Evolutionary conservation across 768 basidiomycete genomes (phyloP).

Genomic region (Tulasnella sp.): DNA sequence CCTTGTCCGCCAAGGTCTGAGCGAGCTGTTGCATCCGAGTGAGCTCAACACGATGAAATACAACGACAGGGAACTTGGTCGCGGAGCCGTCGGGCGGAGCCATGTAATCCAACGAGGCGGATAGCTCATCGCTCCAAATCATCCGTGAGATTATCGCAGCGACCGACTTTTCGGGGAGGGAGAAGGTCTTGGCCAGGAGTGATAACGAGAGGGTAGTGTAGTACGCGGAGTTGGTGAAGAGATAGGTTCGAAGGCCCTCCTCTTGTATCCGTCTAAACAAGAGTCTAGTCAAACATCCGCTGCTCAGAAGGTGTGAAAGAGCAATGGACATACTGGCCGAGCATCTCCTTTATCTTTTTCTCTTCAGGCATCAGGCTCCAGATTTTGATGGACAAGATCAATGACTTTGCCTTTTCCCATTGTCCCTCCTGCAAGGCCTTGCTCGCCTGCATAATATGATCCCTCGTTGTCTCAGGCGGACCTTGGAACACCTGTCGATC

Average conservation of each 20-base stretch:
- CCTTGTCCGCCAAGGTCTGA: conserved; percentile 78
- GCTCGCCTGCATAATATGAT: conserved; percentile 98
- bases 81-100: conserved; percentile 25
- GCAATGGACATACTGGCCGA: conserved; percentile 59
- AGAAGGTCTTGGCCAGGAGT: conserved; percentile 79
- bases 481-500: conserved; percentile 97
- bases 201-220: conserved; percentile 86
- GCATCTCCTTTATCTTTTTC: conserved; percentile 81
- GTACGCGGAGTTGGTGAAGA: conserved; percentile 94
- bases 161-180: conserved; percentile 65
- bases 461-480: conserved; percentile 94
- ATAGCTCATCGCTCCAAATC: conserved; percentile 96
- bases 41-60: conserved; percentile 87
- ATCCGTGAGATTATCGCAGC: conserved; percentile 92
- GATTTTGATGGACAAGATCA: conserved; percentile 93
- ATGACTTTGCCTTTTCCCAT: conserved; percentile 90
- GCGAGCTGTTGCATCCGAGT: conserved; percentile 85
- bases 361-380: conserved; percentile 95
- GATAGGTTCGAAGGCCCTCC: conserved; percentile 90
- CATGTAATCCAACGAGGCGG: conserved; percentile 86
- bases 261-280: conserved; percentile 83
- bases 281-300: too few relatives aligned
- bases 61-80: conserved; percentile 42
- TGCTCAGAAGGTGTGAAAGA: background rate
- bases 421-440: conserved; percentile 94